These are phyloP conservation scores for Fusarium ambrosium DNA, from an alignment of 2,329 filamentous ascomycete genomes.

Conservation along the genomic window DNA sequence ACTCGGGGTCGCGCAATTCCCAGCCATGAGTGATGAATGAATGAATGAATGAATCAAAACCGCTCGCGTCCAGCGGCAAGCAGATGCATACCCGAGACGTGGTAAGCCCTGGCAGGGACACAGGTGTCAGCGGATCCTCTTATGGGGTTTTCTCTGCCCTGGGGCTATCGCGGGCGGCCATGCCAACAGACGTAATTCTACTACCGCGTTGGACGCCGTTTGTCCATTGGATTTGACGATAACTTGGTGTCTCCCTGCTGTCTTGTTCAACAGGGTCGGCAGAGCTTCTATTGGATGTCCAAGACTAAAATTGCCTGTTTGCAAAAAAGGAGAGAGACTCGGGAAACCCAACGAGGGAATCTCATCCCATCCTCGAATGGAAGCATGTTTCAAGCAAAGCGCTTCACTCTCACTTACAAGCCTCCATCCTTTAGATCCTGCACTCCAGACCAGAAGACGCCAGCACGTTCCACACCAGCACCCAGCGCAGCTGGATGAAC, in stretches of 20 bases:
- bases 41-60: neutral
- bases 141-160: constrained; percentile 16
- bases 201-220: constrained; percentile 4
- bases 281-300: constrained; percentile 20
- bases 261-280: constrained; percentile 2
- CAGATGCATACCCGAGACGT: neutral
- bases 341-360: constrained; percentile 12
- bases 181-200: constrained; percentile 1
- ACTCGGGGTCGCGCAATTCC: neutral
- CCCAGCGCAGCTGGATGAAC: constrained; percentile 5
- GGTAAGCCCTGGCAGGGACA: neutral
- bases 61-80: constrained; percentile 30
- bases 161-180: constrained; percentile 10
- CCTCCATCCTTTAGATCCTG: constrained; percentile 25
- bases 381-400: constrained; percentile 6
- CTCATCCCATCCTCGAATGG: constrained; percentile 2
- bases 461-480: constrained; percentile 7
- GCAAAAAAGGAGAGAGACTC: neutral
- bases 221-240: neutral
- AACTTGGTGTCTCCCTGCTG: neutral
- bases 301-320: neutral
- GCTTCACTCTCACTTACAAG: constrained; percentile 31
- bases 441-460: constrained; percentile 3
- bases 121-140: constrained; percentile 22
- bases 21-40: neutral